These are phyloP conservation scores for Geotrichum klebahnii DNA, from an alignment of 1,139 yeast species.

Conservation along the genomic window DNA sequence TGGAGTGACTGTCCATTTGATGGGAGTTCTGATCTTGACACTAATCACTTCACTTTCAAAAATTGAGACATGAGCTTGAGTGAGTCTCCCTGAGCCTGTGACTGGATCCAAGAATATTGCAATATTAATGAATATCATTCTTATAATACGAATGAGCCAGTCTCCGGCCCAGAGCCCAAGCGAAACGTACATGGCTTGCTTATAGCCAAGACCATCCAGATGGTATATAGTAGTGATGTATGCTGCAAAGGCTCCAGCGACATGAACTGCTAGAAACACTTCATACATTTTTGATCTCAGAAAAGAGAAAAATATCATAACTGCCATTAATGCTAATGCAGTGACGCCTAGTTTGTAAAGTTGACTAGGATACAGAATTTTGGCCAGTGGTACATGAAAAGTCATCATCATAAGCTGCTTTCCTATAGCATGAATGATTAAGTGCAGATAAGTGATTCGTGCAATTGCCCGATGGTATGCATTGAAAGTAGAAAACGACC, in stretches of 20 bases:
- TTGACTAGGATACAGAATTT: slow-evolving; percentile 37
- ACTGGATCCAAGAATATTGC: slow-evolving; percentile 36
- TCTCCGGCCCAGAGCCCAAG: slow-evolving; percentile 45
- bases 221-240: slow-evolving; percentile 50
- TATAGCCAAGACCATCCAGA: slow-evolving; percentile 48
- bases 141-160: slow-evolving; percentile 40
- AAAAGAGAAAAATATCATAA: slow-evolving; percentile 50
- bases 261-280: slow-evolving; percentile 46
- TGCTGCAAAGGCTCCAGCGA: slow-evolving; percentile 43
- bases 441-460: slow-evolving; percentile 49
- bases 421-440: slow-evolving; percentile 39
- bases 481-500: slow-evolving; percentile 61
- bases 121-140: slow-evolving; percentile 44
- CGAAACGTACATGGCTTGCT: slow-evolving; percentile 43
- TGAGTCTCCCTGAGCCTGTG: slow-evolving; percentile 30
- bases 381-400: slow-evolving; percentile 18
- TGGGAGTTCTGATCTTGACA: slow-evolving; percentile 36
- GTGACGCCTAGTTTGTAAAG: slow-evolving; percentile 54
- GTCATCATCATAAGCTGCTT: slow-evolving; percentile 34
- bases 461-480: slow-evolving; percentile 59
- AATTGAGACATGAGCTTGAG: slow-evolving; percentile 42
- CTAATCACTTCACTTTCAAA: slow-evolving; percentile 35
- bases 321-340: slow-evolving; percentile 47
- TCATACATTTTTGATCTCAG: slow-evolving; percentile 50
- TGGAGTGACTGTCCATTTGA: slow-evolving; percentile 47